Conservation (phyloP, 208 protist species). For the Acanthamoeba divionensis region DNA sequence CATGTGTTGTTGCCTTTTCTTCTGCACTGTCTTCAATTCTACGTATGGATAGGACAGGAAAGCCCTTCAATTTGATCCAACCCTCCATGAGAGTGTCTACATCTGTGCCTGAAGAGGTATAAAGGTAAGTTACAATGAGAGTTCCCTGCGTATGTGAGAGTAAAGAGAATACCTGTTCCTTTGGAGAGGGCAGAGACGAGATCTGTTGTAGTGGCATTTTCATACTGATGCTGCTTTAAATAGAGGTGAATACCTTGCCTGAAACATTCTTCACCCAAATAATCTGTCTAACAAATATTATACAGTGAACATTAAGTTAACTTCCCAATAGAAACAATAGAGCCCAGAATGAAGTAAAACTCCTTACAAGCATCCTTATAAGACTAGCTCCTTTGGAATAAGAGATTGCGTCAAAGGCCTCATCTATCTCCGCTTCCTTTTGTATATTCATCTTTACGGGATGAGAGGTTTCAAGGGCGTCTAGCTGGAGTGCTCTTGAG, state of each 20-base stretch:
- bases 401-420: conserved; percentile 96
- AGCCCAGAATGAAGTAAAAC: conserved; percentile 60
- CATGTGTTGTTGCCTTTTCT: too few relatives aligned
- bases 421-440: conserved; percentile 86
- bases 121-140: neutral
- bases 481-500: conserved; percentile 83
- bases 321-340: conserved; percentile 59
- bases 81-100: conserved; percentile 85
- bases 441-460: conserved; percentile 88
- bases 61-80: conserved; percentile 91
- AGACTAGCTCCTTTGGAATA: conserved; percentile 90
- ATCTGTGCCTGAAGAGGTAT: conserved; percentile 72
- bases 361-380: conserved; percentile 89
- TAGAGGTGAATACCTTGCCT: conserved; percentile 86
- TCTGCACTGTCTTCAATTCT: too few relatives aligned
- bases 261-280: conserved; percentile 87
- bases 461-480: conserved; percentile 91
- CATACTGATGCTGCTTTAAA: conserved; percentile 87
- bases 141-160: neutral
- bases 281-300: neutral
- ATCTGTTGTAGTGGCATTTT: conserved; percentile 90
- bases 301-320: neutral
- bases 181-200: conserved; percentile 89
- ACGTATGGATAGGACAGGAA: conserved; percentile 91
- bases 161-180: neutral